These are phyloP conservation scores for Neolentinus lepideus DNA, from an alignment of 1,284 basidiomycete genomes.

Conservation along the genomic window DNA sequence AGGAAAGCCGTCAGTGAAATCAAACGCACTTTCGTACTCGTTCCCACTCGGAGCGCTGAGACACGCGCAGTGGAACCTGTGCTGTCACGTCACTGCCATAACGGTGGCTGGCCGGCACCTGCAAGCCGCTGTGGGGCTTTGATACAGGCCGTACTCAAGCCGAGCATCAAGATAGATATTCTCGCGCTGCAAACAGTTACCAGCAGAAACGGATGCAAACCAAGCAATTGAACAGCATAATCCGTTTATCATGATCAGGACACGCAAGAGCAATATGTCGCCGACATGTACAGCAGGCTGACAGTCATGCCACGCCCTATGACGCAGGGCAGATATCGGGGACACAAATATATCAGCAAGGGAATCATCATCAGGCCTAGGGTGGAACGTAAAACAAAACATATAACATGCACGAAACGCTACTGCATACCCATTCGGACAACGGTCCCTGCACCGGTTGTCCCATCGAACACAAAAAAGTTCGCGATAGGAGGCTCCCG, in stretches of 20 bases:
- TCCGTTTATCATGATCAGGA: background rate
- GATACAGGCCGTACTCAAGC: background rate
- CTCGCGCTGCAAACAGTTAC: too few species aligned
- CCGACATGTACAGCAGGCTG: too few species aligned
- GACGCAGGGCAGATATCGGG: too few species aligned
- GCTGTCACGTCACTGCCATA: background rate
- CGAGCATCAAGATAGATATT: background rate
- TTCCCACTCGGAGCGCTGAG: slow-evolving; percentile 1
- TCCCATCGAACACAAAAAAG: slow-evolving; percentile 86
- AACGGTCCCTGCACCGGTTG: slow-evolving; percentile 68
- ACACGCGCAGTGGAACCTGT: background rate
- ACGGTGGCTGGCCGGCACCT: background rate
- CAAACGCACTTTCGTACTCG: background rate
- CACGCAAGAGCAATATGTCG: too few species aligned
- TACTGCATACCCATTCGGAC: slow-evolving; percentile 39
- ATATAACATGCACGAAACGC: background rate
- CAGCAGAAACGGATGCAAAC: background rate
- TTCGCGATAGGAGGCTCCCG: slow-evolving; percentile 91
- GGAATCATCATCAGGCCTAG: background rate
- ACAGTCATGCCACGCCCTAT: too few species aligned
- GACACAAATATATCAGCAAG: too few species aligned
- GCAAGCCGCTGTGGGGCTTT: background rate
- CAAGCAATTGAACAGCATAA: background rate
- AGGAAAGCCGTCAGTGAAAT: background rate
- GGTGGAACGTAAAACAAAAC: background rate